Evolutionary conservation across 768 basidiomycete genomes (phyloP), one percentile per base, ranked within the genome.

Genomic region (Boletus barrowsii): DNA sequence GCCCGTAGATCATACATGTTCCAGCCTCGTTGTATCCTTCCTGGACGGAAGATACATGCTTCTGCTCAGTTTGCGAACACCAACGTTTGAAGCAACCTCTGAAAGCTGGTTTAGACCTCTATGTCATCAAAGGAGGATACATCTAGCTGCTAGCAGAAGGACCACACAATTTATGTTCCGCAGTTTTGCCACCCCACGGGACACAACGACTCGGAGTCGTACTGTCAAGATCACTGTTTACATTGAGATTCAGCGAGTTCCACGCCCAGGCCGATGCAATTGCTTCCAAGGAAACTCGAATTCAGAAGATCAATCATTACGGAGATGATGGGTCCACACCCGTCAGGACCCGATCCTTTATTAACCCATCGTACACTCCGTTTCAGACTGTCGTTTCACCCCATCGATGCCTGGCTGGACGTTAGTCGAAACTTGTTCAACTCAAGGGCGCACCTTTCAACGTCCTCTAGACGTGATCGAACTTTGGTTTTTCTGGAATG

Each of bases 381-480:
- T 24, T 24, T 24, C 24, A 24, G 24, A 24, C 24, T 33, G 32
- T 33, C 32, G 13, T 33, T 13, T 33, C 32, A 24, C 32, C 11
- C 32, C 42, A 36, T 18, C 18, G 15, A 62, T 62, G 59, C 41
- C 53, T 47, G 44, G 61, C 40, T 63, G 62, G 62, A 54, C 62
- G 0, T 24, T 60, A 24, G 24, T 54, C 0, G 46, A 56, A 17
- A 42, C 52, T 6, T 39, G 47, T 14, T 45, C 44, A 10, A 35
- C 39, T 10, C 45, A 40, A 11, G 52, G 60, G 10, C 55, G 58
- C 22, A 62, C 46, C 22, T 70, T 62, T 29, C 69, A 72, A 47
- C 73, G 79, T 8, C 73, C 68, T 11, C 62, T 81, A 9, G 78
- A 77, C 7, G n/a, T 53, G 3, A 68, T 63, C 4, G 80, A 82